phyloP scores from a whole-genome alignment of 2,329 filamentous ascomycete species.

The Stemphylium lycopersici region DNA sequence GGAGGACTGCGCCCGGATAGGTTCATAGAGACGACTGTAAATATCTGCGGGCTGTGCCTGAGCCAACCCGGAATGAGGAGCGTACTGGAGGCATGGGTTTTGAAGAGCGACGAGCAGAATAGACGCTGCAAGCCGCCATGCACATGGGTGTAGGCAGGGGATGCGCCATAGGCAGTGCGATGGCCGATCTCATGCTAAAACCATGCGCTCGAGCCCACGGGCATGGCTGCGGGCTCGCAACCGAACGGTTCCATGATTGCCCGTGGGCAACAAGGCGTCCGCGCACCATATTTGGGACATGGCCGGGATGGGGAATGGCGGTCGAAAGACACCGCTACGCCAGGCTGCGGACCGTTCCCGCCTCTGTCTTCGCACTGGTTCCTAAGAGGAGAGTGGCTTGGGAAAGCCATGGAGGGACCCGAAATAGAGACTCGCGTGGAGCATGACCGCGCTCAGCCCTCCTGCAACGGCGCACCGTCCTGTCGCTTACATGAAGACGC shows the following conservation, averaged over 20 bases:
- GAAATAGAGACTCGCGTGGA: constrained; percentile 39
- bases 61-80: constrained; percentile 35
- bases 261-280: constrained; percentile 35
- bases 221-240: constrained; percentile 43
- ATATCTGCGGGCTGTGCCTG: constrained; percentile 49
- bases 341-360: constrained; percentile 49
- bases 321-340: constrained; percentile 29
- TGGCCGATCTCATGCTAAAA: constrained; percentile 30
- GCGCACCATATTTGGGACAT: constrained; percentile 41
- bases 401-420: constrained; percentile 24
- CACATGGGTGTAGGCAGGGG: constrained; percentile 26
- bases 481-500: constrained; percentile 33
- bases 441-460: constrained; percentile 39
- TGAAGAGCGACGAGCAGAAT: constrained; percentile 27
- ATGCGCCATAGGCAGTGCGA: constrained; percentile 36
- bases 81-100: constrained; percentile 24
- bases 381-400: constrained; percentile 43
- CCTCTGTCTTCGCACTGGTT: constrained; percentile 38
- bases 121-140: constrained; percentile 41
- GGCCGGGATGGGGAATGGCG: constrained; percentile 24
- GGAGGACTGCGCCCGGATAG: constrained; percentile 40
- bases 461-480: constrained; percentile 33
- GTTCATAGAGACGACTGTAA: constrained; percentile 43
- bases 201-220: constrained; percentile 43
- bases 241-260: constrained; percentile 45